Evolutionary conservation across 2,329 filamentous ascomycete genomes (phyloP).

Genomic region (Microdochium bolleyi): DNA sequence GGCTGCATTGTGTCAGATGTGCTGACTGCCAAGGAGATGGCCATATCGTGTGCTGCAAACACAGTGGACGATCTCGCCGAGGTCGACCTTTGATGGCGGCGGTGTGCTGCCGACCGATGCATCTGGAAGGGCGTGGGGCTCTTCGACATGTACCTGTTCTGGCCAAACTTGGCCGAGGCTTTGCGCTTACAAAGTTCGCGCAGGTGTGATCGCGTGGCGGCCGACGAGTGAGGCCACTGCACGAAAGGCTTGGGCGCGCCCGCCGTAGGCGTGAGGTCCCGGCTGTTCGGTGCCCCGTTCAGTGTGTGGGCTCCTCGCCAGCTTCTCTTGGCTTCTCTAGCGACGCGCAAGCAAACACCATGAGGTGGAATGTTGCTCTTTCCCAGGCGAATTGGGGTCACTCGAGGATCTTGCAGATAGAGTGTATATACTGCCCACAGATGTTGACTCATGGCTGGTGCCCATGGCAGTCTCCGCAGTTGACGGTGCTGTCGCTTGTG

Average conservation of each 20-base stretch:
- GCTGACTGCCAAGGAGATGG: conserved; percentile 53
- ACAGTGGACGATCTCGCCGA: conserved; percentile 36
- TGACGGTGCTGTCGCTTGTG: neutral
- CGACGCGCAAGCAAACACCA: conserved; percentile 56
- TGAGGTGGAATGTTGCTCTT: conserved; percentile 57
- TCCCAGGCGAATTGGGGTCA: conserved; percentile 57
- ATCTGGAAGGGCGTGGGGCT: conserved; percentile 49
- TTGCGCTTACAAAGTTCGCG: conserved; percentile 54
- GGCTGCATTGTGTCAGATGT: conserved; percentile 59
- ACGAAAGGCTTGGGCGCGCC: conserved; percentile 39
- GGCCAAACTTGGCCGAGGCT: conserved; percentile 33
- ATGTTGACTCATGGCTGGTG: conserved; percentile 56
- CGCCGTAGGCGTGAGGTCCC: conserved; percentile 47
- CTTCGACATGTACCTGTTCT: conserved; percentile 38
- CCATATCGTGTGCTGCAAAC: conserved; percentile 55
- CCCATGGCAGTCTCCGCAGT: conserved; percentile 35
- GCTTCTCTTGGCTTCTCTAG: conserved; percentile 56
- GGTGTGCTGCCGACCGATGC: conserved; percentile 27
- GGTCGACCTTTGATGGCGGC: conserved; percentile 38
- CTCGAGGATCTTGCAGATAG: conserved; percentile 59
- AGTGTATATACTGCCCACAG: conserved; percentile 58
- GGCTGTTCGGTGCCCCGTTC: conserved; percentile 31
- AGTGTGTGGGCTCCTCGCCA: conserved; percentile 52
- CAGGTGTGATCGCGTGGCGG: conserved; percentile 53
- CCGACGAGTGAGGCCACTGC: conserved; percentile 57